A percentile compares a stretch with the other conserved stretches of the same genome.
phyloP scores from a whole-genome alignment of 441 rosid species.

The Capsella rubella region DNA sequence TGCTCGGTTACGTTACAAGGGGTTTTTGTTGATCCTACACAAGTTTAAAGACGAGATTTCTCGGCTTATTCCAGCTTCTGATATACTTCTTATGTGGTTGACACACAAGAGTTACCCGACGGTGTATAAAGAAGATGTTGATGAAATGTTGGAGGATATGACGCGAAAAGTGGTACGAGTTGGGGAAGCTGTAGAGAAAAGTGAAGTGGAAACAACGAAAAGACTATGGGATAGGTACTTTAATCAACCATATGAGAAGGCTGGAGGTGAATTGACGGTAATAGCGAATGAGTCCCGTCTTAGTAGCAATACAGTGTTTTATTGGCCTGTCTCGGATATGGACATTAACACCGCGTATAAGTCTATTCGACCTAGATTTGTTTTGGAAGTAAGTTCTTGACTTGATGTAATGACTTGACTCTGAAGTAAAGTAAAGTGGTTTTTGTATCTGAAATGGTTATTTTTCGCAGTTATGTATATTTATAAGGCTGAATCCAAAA shows the following conservation, averaged over 20 bases:
- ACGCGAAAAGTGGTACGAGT: conserved; percentile 54
- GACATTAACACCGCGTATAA: conserved; percentile 79
- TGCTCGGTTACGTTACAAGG: conserved; percentile 75
- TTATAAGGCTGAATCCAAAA: conserved; percentile 51
- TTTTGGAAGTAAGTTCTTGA: conserved; percentile 61
- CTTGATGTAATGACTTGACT: neutral
- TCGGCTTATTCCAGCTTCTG: conserved; percentile 68
- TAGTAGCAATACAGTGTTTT: conserved; percentile 48
- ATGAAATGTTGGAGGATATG: conserved; percentile 53
- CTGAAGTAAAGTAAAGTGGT: neutral
- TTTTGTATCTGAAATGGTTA: conserved; percentile 1
- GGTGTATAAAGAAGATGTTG: conserved; percentile 72
- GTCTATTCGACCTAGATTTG: conserved; percentile 75
- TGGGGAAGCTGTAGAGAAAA: conserved; percentile 58
- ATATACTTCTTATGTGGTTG: conserved; percentile 78
- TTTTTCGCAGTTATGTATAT: conserved; percentile 64
- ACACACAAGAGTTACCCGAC: conserved; percentile 92
- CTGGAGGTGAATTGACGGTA: conserved; percentile 64
- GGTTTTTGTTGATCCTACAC: conserved; percentile 61
- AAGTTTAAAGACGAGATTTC: conserved; percentile 54
- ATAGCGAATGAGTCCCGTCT: conserved; percentile 42
- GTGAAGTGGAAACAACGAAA: conserved; percentile 61
- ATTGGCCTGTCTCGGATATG: conserved; percentile 70
- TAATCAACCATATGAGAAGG: conserved; percentile 83
- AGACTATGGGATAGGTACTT: conserved; percentile 68